Evolutionary conservation across 805 yeast genomes (phyloP), one percentile per base, ranked within the genome.

Genomic region (Yamadazyma sp.): DNA sequence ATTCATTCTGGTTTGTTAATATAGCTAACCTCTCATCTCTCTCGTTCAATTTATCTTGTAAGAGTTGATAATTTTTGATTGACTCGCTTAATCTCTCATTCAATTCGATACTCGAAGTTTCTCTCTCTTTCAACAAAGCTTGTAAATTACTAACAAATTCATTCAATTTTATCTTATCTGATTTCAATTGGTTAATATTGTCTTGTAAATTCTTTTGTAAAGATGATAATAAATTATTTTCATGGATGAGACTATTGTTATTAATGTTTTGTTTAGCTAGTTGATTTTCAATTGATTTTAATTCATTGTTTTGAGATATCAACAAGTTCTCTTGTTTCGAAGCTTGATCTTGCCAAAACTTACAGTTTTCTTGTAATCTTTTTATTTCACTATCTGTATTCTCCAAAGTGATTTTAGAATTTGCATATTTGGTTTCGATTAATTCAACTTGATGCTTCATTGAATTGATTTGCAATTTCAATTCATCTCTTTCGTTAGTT

Each of bases 111-210:
- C 73, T 66, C 5, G 75, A 61, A 1, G 57, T 45, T 33, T 81
- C 83, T 35, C 88, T 69, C 50, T 85, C 89, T 34, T 68, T 68
- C 37, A 78, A 76, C 25, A 77, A 51, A 2, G 77, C 50, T 55
- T 85, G 91, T 29, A 86, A 58, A 47, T 73, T 81, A 6, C 73
- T 55, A 7, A 84, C 69, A 39, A 80, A 63, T 3, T 75, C 69
- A 45, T 73, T 79, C 26, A 86, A 60, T 34, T 76, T 70, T 5
- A 70, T 56, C 47, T 76, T 78, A 50, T 87, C 95, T 3, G 70
- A 69, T 29, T 69, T 60, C 36, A 84, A 57, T 19, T 65, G 70
- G 6, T 61, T 58, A 27, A 78, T 68, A 42, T 83, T 86, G 10
- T 61, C 59, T 21, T 70, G 61, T 20, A 84, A 54, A 8, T 82